Evolutionary conservation across 2,329 filamentous ascomycete species (phyloP), one percentile per base, ranked within the genome.

Genomic region (Fusarium lateritium): DNA sequence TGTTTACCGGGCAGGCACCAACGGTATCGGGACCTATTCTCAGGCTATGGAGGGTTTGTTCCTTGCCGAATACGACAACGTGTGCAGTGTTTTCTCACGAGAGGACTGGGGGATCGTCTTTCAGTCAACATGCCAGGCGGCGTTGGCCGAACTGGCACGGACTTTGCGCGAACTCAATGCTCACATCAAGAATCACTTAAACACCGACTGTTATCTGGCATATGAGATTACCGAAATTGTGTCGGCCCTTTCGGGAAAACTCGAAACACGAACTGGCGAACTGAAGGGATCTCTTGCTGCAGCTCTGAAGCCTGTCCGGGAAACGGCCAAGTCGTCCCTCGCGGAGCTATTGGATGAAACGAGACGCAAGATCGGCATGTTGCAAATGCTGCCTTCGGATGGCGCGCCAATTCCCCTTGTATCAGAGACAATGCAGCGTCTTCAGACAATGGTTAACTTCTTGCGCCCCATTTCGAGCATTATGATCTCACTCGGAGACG

Each of bases 181-280:
- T 50, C 94, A 98, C 75, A 94, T 98, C 79, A 94, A 94, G 76
- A 83, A 87, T 40, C 94, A 98, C 76, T 83, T 98, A 39, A 88
- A 90, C 70, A 97, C 94, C 0, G 96, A 99, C 78, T 98, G 95
- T 79, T 98, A 93, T 78, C 86, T 99, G 49, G 94, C 94, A 9
- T 99, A 97, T 78, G 96, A 99, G 77, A 93, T 98, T 33, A 93
- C 97, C 33, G 95, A 97, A 74, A 93, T 98, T 63, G 89, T 98
- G 46, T 92, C 93, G 1, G 87, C 87, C 14, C 85, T 97, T 47
- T 94, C 94, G 4, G 91, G 90, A 57, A 90, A 91, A 39, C 83
- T 99, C 6, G 95, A 97, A 67, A 87, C 88, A 6, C 90, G 91
- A 65, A 97, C 94, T 0, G 94, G 94, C 3, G 94, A 97, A 75